phyloP scores from a whole-genome alignment of 441 rosid species.

The Eutrema salsugineum region DNA sequence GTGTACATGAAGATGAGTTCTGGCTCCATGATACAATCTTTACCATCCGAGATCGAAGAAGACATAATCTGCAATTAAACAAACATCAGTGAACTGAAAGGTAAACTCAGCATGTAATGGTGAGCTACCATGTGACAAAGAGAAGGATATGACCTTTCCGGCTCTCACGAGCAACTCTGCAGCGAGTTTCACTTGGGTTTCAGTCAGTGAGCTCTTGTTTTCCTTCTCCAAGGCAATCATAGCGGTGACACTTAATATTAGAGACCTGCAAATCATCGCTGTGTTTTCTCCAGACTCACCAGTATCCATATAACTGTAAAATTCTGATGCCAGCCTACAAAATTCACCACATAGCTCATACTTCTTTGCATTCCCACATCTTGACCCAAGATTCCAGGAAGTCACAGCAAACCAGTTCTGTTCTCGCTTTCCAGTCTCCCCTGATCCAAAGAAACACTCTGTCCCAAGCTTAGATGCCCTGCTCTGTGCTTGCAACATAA shows the following conservation, averaged over 20 bases:
- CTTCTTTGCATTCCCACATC: conserved; percentile 67
- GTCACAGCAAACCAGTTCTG: conserved; percentile 80
- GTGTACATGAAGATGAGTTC: conserved; percentile 69
- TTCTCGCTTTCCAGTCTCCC: conserved; percentile 79
- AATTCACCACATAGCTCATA: conserved; percentile 68
- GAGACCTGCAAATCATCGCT: conserved; percentile 58
- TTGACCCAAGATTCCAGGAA: conserved; percentile 81
- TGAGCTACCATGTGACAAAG: neutral
- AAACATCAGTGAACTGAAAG: conserved; percentile 13
- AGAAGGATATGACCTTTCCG: conserved; percentile 53
- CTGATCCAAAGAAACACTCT: conserved; percentile 72
- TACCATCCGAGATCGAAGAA: conserved; percentile 39
- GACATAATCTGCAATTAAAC: conserved; percentile 21
- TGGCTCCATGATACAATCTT: conserved; percentile 40
- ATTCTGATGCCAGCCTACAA: conserved; percentile 59
- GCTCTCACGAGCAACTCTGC: conserved; percentile 72
- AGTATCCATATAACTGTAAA: conserved; percentile 41
- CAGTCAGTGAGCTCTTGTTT: conserved; percentile 45
- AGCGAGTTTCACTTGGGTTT: conserved; percentile 62
- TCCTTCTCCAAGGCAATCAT: conserved; percentile 72
- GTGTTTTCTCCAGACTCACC: conserved; percentile 50
- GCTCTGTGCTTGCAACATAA: conserved; percentile 47
- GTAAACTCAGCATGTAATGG: neutral
- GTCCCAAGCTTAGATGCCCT: conserved; percentile 69
- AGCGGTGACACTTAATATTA: conserved; percentile 65